These are phyloP conservation scores for Sphaerostilbella broomeana DNA, from an alignment of 2,329 filamentous ascomycete genomes.

Conservation along the genomic window DNA sequence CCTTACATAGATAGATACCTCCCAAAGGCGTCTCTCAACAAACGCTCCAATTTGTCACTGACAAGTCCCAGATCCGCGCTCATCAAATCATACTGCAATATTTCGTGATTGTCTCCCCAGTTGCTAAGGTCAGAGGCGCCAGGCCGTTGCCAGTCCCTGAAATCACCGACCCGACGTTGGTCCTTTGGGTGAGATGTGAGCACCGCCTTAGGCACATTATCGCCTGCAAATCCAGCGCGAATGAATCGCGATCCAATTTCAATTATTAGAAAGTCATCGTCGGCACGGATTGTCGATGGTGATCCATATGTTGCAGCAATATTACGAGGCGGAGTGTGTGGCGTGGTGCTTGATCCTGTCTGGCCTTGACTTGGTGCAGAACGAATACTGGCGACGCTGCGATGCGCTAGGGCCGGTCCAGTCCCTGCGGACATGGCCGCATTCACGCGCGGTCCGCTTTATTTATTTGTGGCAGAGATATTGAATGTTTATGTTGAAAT, in stretches of 20 bases:
- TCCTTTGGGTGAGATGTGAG: slow-evolving; percentile 69
- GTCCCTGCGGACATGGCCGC: slow-evolving; percentile 37
- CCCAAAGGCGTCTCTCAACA: slow-evolving; percentile 72
- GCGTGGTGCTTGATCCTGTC: slow-evolving; percentile 34
- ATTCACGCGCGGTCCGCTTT: too few species aligned
- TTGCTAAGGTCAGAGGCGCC: slow-evolving; percentile 38
- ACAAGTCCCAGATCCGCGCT: slow-evolving; percentile 71
- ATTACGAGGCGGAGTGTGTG: slow-evolving; percentile 55
- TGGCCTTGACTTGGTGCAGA: slow-evolving; percentile 31
- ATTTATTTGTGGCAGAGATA: too few species aligned
- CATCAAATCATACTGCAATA: slow-evolving; percentile 73
- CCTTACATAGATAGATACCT: slow-evolving; percentile 46
- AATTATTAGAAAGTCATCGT: slow-evolving; percentile 79
- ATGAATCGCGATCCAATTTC: slow-evolving; percentile 77
- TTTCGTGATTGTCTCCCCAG: slow-evolving; percentile 62
- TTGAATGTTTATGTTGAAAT: too few species aligned
- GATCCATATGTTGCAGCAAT: slow-evolving; percentile 52
- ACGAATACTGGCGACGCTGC: slow-evolving; percentile 53
- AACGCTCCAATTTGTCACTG: slow-evolving; percentile 79
- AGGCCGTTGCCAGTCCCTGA: slow-evolving; percentile 59
- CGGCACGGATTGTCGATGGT: slow-evolving; percentile 56
- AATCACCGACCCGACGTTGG: slow-evolving; percentile 74
- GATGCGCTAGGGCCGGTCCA: slow-evolving; percentile 46
- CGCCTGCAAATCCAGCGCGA: slow-evolving; percentile 79
- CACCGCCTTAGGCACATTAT: slow-evolving; percentile 65